Conservation (phyloP, 2,329 filamentous ascomycete genomes). For the Graphilbum sp. region DNA sequence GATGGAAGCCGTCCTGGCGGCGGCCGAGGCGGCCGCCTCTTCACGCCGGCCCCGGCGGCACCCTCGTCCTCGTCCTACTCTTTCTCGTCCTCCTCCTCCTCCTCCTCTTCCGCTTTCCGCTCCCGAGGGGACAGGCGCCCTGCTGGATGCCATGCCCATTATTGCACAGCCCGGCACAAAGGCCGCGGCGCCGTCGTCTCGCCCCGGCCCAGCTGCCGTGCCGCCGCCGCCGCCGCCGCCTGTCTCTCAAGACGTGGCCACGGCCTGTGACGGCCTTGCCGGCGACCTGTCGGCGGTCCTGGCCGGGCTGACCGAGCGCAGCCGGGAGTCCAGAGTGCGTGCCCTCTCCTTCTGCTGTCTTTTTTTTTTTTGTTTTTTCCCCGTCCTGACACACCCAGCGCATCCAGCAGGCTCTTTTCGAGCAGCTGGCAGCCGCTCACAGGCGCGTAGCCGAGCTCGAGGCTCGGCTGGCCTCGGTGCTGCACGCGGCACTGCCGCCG, state of each 20-base stretch:
- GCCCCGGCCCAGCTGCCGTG: background rate
- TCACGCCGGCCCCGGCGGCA: slow-evolving; percentile 5
- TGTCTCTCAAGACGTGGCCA: slow-evolving; percentile 8
- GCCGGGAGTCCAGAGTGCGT: slow-evolving; percentile 33
- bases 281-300: slow-evolving; percentile 32
- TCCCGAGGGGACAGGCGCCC: no score
- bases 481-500: background rate
- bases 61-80: no score
- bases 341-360: no score
- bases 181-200: background rate
- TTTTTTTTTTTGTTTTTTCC: no score
- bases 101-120: no score
- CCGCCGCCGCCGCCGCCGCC: background rate
- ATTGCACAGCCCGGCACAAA: no score
- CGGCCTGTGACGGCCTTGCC: slow-evolving; percentile 26
- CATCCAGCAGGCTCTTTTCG: slow-evolving; percentile 34
- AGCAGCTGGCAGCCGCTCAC: slow-evolving; percentile 5
- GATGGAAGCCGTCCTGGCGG: slow-evolving; percentile 20
- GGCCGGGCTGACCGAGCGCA: slow-evolving; percentile 33
- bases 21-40: slow-evolving; percentile 2
- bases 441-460: slow-evolving; percentile 44
- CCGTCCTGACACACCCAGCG: slow-evolving; percentile 1
- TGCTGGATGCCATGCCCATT: background rate
- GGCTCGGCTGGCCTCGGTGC: slow-evolving; percentile 14
- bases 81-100: no score